These are phyloP conservation scores for Acacia confusa DNA, from an alignment of 306 rosid species.

Conservation along the genomic window DNA sequence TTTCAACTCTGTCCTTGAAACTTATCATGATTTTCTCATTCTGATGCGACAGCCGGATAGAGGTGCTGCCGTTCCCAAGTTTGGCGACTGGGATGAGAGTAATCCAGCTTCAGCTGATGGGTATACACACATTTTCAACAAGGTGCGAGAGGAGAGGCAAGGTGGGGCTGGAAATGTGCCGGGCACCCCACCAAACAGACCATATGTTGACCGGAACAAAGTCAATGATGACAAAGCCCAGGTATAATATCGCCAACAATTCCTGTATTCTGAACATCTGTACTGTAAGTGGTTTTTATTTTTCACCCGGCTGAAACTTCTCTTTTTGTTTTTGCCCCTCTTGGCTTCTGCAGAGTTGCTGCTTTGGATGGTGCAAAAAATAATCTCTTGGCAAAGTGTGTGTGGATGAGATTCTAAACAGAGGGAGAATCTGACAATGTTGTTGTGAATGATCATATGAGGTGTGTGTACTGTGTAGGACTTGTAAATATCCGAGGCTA, in stretches of 20 bases:
- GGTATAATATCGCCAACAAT: conserved; percentile 38
- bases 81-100: conserved; percentile 94
- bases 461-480: conserved; percentile 4
- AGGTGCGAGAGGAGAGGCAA: conserved; percentile 80
- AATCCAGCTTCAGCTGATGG: conserved; percentile 86
- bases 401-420: conserved; percentile 34
- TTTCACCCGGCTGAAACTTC: conserved; percentile 22
- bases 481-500: conserved; percentile 39
- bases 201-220: conserved; percentile 35
- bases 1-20: neutral
- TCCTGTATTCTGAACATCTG: neutral
- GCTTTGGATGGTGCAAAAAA: conserved; percentile 65
- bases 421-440: conserved; percentile 23
- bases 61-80: conserved; percentile 94
- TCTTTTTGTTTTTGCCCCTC: conserved; percentile 7
- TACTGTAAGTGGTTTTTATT: neutral
- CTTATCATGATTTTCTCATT: conserved; percentile 28
- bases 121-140: conserved; percentile 80
- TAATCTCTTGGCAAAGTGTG: conserved; percentile 38
- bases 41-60: conserved; percentile 64
- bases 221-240: conserved; percentile 38
- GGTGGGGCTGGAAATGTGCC: conserved; percentile 51
- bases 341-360: conserved; percentile 66
- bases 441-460: conserved; percentile 36
- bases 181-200: conserved; percentile 53